These are phyloP conservation scores for Brassica incana DNA, from an alignment of 345 rosid species.

Conservation along the genomic window DNA sequence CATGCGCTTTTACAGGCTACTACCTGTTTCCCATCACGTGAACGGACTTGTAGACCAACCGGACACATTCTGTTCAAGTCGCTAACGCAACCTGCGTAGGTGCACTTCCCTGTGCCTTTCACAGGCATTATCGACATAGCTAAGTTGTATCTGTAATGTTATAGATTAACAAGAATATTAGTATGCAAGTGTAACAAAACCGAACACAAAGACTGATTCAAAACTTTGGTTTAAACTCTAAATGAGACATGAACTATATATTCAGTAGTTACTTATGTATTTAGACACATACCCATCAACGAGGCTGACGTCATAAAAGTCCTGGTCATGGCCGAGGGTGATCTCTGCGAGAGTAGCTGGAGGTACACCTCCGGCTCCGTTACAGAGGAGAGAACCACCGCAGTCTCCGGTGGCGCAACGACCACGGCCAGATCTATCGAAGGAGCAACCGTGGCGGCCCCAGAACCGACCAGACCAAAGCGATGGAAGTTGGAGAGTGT, in stretches of 20 bases:
- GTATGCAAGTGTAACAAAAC: background rate
- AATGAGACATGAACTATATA: background rate
- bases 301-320: constrained; percentile 53
- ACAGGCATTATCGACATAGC: constrained; percentile 40
- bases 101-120: constrained; percentile 38
- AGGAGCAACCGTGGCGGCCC: constrained; percentile 47
- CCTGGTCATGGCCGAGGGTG: constrained; percentile 43
- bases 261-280: background rate
- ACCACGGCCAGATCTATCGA: constrained; percentile 40
- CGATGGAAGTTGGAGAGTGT: constrained; percentile 34
- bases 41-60: constrained; percentile 32
- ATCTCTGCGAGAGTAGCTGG: constrained; percentile 56
- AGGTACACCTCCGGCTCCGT: constrained; percentile 48
- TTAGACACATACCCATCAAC: constrained; percentile 43
- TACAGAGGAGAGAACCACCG: constrained; percentile 43
- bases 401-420: constrained; percentile 48
- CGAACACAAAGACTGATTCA: background rate
- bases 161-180: background rate
- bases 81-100: constrained; percentile 29
- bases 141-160: constrained; percentile 36
- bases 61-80: constrained; percentile 49
- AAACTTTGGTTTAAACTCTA: background rate
- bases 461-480: constrained; percentile 60
- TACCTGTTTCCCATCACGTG: constrained; percentile 27
- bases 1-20: constrained; percentile 59